Evolutionary conservation across 2,329 filamentous ascomycete genomes (phyloP).

Genomic region (Zymoseptoria ardabiliae): DNA sequence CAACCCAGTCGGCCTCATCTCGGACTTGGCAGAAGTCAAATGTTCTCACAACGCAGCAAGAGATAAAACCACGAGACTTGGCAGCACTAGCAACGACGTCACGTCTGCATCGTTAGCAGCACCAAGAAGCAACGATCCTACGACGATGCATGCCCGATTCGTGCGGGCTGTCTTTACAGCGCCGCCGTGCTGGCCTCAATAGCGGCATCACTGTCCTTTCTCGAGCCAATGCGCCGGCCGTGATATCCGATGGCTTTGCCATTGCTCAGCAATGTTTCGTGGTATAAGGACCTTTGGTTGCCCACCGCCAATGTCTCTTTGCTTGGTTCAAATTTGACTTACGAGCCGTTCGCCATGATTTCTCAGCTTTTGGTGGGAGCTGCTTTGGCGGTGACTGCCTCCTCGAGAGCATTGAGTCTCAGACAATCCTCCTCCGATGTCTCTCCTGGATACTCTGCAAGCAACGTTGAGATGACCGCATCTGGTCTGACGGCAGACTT

Average conservation of each 20-base stretch:
- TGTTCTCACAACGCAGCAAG: not conserved
- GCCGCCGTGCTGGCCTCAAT: not conserved
- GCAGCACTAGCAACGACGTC: not conserved
- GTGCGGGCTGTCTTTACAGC: not conserved
- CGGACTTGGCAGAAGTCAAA: not conserved
- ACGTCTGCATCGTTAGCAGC: not conserved
- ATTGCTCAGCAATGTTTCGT: not conserved
- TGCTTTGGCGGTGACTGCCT: constrained; percentile 3
- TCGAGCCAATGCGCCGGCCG: not conserved
- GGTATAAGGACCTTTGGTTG: not conserved
- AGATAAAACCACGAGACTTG: not conserved
- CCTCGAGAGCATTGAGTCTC: constrained; percentile 5
- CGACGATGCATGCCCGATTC: not conserved
- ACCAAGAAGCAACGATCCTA: not conserved
- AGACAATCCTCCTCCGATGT: constrained; percentile 3
- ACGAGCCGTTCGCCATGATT: not conserved
- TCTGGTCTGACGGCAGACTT: constrained; percentile 25
- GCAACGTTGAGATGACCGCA: constrained; percentile 18
- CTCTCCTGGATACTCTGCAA: constrained; percentile 28
- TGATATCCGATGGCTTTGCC: not conserved
- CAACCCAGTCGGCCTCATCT: no score
- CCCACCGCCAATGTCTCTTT: not conserved
- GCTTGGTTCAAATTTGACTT: not conserved
- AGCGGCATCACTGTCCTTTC: not conserved
- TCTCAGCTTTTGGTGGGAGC: constrained; percentile 4